Evolutionary conservation across 352 stramenopile genomes (phyloP).

Genomic region (Phytophthora sansomeana): DNA sequence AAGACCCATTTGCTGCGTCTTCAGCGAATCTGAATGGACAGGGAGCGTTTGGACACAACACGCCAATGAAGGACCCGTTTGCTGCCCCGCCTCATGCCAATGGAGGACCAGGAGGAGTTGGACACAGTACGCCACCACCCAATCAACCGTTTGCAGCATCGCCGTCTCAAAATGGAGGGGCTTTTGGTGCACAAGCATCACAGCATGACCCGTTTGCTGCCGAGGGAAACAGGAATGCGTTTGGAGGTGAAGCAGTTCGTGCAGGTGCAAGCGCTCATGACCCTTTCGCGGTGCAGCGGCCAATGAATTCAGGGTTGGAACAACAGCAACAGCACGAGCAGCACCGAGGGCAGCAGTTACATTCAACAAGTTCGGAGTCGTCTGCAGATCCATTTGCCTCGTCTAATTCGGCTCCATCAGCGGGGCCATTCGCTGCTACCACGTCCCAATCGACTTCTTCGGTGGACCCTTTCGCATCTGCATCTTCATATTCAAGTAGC

Average conservation of each 20-base stretch:
- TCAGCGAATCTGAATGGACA: background rate
- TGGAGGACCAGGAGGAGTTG: background rate
- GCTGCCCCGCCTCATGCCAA: background rate
- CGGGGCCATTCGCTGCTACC: slow-evolving; percentile 24
- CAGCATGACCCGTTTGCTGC: slow-evolving; percentile 18
- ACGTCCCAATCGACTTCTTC: slow-evolving; percentile 2
- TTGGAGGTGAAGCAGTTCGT: slow-evolving; percentile 3
- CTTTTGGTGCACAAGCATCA: slow-evolving; percentile 4
- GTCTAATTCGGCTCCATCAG: background rate
- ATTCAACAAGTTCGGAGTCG: slow-evolving; percentile 6
- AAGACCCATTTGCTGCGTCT: slow-evolving; percentile 14
- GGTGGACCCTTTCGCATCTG: slow-evolving; percentile 26
- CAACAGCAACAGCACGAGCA: slow-evolving; percentile 8
- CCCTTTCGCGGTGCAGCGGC: slow-evolving; percentile 20
- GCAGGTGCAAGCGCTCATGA: slow-evolving; percentile 14
- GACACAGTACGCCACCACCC: background rate
- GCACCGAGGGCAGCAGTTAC: slow-evolving; percentile 12
- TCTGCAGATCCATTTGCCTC: slow-evolving; percentile 7
- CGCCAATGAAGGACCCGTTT: slow-evolving; percentile 5
- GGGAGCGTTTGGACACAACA: background rate
- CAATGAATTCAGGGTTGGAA: slow-evolving; percentile 10
- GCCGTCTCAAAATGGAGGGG: slow-evolving; percentile 7
- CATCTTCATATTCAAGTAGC: slow-evolving; percentile 13
- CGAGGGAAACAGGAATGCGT: slow-evolving; percentile 25
- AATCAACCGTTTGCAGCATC: slow-evolving; percentile 20